Conservation (phyloP, 371 early-diverging fungal genomes). For the Blakeslea trispora region DNA sequence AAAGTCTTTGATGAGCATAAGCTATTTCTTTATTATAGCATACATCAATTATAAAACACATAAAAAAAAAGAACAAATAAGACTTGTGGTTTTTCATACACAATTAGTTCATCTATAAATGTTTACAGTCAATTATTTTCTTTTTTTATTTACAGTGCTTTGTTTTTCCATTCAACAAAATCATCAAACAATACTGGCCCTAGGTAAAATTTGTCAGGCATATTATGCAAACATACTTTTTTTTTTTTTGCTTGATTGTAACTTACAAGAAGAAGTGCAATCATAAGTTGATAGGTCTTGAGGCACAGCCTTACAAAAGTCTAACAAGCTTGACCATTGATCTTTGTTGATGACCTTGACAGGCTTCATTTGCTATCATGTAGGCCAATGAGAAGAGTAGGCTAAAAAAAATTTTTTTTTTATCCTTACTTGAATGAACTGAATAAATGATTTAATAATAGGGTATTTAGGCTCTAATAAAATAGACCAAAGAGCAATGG, state of each 20-base stretch:
- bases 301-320: conserved; percentile 38
- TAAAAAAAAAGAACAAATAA: too few relatives aligned
- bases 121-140: too few relatives aligned
- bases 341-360: conserved; percentile 51
- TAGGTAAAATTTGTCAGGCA: conserved; percentile 3
- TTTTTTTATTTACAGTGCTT: conserved; percentile 14
- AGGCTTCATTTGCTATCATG: conserved; percentile 31
- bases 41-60: too few relatives aligned
- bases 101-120: too few relatives aligned
- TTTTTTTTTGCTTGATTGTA: too few relatives aligned
- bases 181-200: conserved; percentile 52
- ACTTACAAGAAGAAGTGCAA: conserved; percentile 43
- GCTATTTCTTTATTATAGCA: too few relatives aligned
- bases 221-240: background rate
- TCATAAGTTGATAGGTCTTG: conserved; percentile 36
- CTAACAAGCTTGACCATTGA: conserved; percentile 47
- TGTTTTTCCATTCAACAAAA: conserved; percentile 39
- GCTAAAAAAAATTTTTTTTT: too few relatives aligned
- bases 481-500: conserved; percentile 41
- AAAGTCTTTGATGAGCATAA: too few relatives aligned
- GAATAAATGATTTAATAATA: conserved; percentile 29
- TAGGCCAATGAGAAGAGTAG: too few relatives aligned
- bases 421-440: conserved; percentile 31
- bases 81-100: too few relatives aligned
- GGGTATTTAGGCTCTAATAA: conserved; percentile 29